phyloP scores from a whole-genome alignment of 2,329 filamentous ascomycete species.

The Nemania diffusa region DNA sequence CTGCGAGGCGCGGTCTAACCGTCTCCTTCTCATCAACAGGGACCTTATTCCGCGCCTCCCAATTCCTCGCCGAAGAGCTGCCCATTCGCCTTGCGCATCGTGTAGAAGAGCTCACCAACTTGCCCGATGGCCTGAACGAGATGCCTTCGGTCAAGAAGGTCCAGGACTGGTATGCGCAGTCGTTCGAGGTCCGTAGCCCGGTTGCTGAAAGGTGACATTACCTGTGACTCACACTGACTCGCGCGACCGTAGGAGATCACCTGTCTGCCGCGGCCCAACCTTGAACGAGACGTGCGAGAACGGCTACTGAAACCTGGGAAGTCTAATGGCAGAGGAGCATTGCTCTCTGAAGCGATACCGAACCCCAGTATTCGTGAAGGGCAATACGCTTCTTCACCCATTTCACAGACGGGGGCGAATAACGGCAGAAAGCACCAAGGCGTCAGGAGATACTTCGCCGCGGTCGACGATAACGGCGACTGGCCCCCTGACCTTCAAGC shows the following conservation, averaged over 20 bases:
- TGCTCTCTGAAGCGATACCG: conserved; percentile 83
- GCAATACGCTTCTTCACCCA: conserved; percentile 74
- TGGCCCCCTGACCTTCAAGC: conserved; percentile 96
- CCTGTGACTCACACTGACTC: conserved; percentile 50
- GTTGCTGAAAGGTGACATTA: conserved; percentile 26
- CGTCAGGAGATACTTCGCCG: conserved; percentile 84
- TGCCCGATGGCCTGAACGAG: conserved; percentile 95
- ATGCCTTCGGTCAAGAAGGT: conserved; percentile 98
- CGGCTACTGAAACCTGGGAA: conserved; percentile 77
- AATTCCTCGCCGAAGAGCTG: conserved; percentile 97
- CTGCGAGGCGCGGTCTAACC: conserved; percentile 32
- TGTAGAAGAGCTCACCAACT: conserved; percentile 89
- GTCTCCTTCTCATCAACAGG: conserved; percentile 30
- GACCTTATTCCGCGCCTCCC: conserved; percentile 95
- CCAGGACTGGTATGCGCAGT: conserved; percentile 98
- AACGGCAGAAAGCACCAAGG: conserved; percentile 62
- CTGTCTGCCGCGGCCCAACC: conserved; percentile 78
- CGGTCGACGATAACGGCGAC: conserved; percentile 85
- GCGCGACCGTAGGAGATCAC: conserved; percentile 81
- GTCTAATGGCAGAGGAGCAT: conserved; percentile 64
- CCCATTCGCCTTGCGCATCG: conserved; percentile 96
- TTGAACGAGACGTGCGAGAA: conserved; percentile 80
- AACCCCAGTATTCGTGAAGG: conserved; percentile 91
- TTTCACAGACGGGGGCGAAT: conserved; percentile 57
- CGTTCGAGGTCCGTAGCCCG: conserved; percentile 79